phyloP scores from a whole-genome alignment of 2,329 filamentous ascomycete species.

The Zarea fungicola region DNA sequence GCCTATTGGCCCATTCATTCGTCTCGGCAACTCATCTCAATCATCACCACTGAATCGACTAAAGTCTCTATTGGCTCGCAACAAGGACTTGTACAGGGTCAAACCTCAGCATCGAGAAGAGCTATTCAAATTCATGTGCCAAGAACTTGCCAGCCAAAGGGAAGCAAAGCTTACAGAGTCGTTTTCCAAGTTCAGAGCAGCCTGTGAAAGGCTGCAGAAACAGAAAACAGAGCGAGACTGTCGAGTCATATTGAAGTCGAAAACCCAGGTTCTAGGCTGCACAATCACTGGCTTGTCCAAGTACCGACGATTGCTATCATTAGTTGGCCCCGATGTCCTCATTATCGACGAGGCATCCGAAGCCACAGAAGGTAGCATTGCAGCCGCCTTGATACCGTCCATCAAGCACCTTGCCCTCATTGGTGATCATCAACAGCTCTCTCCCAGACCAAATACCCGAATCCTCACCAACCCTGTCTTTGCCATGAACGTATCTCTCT shows the following conservation, averaged over 20 bases:
- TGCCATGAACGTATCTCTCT: slow-evolving; percentile 68
- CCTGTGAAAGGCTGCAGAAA: slow-evolving; percentile 48
- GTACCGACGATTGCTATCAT: slow-evolving; percentile 65
- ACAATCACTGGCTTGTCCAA: slow-evolving; percentile 81
- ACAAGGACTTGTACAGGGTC: slow-evolving; percentile 56
- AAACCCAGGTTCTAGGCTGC: slow-evolving; percentile 52
- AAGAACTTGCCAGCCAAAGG: slow-evolving; percentile 44
- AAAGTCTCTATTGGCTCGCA: slow-evolving; percentile 13
- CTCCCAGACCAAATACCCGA: slow-evolving; percentile 60
- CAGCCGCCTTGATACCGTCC: slow-evolving; percentile 45
- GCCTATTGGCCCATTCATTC: slow-evolving; percentile 4
- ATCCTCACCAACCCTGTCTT: slow-evolving; percentile 57
- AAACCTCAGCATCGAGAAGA: slow-evolving; percentile 49
- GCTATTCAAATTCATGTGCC: slow-evolving; percentile 62
- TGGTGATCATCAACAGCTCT: slow-evolving; percentile 76
- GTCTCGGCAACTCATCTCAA: slow-evolving; percentile 15
- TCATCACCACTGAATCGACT: slow-evolving; percentile 12
- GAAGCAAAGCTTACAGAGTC: slow-evolving; percentile 42
- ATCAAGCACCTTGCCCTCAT: slow-evolving; percentile 54
- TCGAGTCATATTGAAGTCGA: slow-evolving; percentile 29
- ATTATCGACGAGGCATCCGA: slow-evolving; percentile 80
- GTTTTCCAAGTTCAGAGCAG: slow-evolving; percentile 43
- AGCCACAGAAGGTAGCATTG: slow-evolving; percentile 59
- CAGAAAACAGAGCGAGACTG: slow-evolving; percentile 56
- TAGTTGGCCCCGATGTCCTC: slow-evolving; percentile 60